Percentiles rank a stretch among this genome's conserved stretches.
Conservation (phyloP, 2,329 filamentous ascomycete genomes). For the Ophiostoma tasmaniense region DNA sequence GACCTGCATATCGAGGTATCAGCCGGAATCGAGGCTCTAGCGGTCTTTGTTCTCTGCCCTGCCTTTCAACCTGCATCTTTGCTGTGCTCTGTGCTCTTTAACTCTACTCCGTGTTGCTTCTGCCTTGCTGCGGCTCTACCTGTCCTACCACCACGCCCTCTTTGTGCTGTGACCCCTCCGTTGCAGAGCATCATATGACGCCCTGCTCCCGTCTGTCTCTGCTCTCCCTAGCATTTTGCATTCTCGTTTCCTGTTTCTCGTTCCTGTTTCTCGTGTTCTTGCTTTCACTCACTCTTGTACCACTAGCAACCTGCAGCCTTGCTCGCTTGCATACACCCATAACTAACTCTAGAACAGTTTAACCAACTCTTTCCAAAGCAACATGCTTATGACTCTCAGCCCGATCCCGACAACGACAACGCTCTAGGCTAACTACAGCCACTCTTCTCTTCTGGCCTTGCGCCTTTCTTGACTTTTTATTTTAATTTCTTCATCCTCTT, state of each 20-base stretch:
- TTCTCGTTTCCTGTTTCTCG: too few relatives aligned
- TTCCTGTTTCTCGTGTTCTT: neutral
- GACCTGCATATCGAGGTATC: neutral
- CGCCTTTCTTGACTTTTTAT: neutral
- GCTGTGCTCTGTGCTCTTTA: neutral
- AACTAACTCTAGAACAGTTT: neutral
- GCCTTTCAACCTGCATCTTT: neutral
- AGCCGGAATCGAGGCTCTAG: neutral
- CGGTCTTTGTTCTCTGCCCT: neutral
- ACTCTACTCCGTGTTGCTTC: neutral
- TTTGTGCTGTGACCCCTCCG: neutral
- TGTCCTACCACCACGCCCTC: neutral
- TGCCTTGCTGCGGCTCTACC: neutral
- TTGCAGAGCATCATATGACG: neutral
- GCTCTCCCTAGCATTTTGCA: neutral
- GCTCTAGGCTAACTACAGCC: slow-evolving; percentile 1
- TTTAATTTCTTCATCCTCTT: neutral
- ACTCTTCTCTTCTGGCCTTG: slow-evolving; percentile 2
- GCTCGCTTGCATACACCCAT: neutral
- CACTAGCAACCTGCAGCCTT: neutral
- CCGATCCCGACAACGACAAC: slow-evolving; percentile 34
- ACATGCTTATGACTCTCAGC: slow-evolving; percentile 48
- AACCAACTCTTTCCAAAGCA: slow-evolving; percentile 23
- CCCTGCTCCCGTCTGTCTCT: neutral
- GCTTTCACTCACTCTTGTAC: neutral